Base-by-base conservation (phyloP, 2,329 filamentous ascomycete species). In the Fusarium verrucosum region DNA sequence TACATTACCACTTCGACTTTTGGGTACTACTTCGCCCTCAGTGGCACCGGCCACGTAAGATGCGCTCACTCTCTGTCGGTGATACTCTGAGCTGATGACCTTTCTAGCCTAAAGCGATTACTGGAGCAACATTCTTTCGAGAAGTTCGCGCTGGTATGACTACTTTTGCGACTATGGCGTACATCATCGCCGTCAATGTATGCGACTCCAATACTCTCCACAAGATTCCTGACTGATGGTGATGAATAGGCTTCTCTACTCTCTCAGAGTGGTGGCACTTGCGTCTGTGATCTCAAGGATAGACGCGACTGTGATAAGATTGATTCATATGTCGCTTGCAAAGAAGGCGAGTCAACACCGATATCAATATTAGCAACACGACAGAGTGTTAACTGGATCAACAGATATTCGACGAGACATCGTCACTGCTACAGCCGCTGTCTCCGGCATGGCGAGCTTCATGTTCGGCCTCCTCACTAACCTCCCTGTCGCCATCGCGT, bases 381-480 rank as follows among this genome's bases (percentile, higher is more conserved):
- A 2, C 16, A 5, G 2, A n/a, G 10, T 20, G 16, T 40, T 70
- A 5, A 70, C 44, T 10, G 8, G 13, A 8, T 1, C 26, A 16
- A 13, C 23, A 55, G 87, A 82, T 40, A 76, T 96, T 62, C 89
- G 91, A 66, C 86, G 89, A 28, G 92, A 96, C 74, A 80, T 95
- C 17, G 88, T 95, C 55, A 96, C 92, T 2, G 90, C 91, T 5
- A 96, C 92, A 1, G 90, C 92, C n/a, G 91, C 91, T 10, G 86
- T 95, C 47, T 82, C 91, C 7, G 92, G 91, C 8, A 80, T 95
- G 57, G 85, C 90, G 1, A 90, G 89, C 22, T 88, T 96, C 69
- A 81, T 85, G 58, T 94, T 96, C 79, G 92, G 92, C 5, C 83
- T 94, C 19, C 82, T 94, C 50, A 92, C 92, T 25, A 96, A 96